Evolutionary conservation across 305 asterid species (phyloP).

Genomic region (Fraxinus paxiana): DNA sequence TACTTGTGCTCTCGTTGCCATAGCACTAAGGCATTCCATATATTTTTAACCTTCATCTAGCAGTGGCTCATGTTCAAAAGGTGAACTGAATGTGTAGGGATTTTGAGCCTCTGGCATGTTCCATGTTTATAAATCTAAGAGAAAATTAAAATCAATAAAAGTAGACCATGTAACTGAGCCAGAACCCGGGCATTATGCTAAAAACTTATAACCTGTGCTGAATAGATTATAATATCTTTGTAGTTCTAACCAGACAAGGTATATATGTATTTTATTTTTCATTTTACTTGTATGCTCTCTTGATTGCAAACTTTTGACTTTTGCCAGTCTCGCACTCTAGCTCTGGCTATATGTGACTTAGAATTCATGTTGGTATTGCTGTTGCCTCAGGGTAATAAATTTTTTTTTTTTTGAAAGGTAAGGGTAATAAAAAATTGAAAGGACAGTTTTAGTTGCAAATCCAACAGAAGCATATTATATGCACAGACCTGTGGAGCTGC

Average conservation of each 20-base stretch:
- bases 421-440: neutral
- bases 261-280: neutral
- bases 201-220: neutral
- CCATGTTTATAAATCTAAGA: neutral
- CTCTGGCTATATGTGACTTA: neutral
- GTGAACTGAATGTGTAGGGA: neutral
- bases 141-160: neutral
- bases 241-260: neutral
- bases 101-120: neutral
- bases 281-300: neutral
- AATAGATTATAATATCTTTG: neutral
- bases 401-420: too few relatives aligned
- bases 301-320: neutral
- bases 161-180: neutral
- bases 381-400: neutral
- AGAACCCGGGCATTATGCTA: neutral
- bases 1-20: neutral
- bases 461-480: constrained; percentile 11
- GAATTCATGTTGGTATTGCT: neutral
- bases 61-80: neutral
- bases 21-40: neutral
- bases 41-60: neutral
- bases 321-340: neutral
- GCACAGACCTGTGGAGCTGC: constrained; percentile 88
- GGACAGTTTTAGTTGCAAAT: neutral